Evolutionary conservation across 108 stramenopile genomes (phyloP), one percentile per base, ranked within the genome.

Genomic region (Cyclostephanos invisitatus): DNA sequence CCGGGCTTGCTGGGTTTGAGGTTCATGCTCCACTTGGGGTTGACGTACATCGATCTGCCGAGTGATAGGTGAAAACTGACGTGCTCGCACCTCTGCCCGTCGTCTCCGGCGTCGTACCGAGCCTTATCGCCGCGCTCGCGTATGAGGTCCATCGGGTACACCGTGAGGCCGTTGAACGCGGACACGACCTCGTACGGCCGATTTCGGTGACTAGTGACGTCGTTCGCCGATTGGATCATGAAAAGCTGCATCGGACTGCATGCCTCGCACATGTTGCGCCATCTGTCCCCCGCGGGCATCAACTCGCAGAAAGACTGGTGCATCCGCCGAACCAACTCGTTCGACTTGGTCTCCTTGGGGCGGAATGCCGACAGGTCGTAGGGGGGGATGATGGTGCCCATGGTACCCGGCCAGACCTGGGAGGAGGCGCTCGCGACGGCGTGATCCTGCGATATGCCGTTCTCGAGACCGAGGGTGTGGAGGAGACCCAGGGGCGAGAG

Each of bases 261-360:
- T 1, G 80, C 84, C 62, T 84, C 80, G 44, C 84, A 84, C 73
- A 82, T 77, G 70, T 84, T 84, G 38, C 84, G 64, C 84, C 84
- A 84, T 32, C 84, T 60, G 64, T 76, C 74, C 21, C 84, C 84
- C 17, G 76, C 61, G 44, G 84, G 84, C 61, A 73, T 75, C 1
- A 84, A 54, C 14, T 81, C 72, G 62, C 84, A 84, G 71, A 84
- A 84, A 18, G 75, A 55, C 17, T 62, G 62, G 50, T 84, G 84
- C 53, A 77, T 56, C 25, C 57, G 55, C 10, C 75, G 76, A 25
- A 81, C 71, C 10, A 48, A 49, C 24, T 50, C n/a, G 42, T 77
- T 84, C 24, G 50, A 53, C 40, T 67, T 50, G 12, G 72, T 72
- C 38, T 60, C 24, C 50, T 74, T 50, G 20, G 84, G 70, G 58